Base-by-base conservation (phyloP, 768 basidiomycete species). In the Hypholoma sublateritium region DNA sequence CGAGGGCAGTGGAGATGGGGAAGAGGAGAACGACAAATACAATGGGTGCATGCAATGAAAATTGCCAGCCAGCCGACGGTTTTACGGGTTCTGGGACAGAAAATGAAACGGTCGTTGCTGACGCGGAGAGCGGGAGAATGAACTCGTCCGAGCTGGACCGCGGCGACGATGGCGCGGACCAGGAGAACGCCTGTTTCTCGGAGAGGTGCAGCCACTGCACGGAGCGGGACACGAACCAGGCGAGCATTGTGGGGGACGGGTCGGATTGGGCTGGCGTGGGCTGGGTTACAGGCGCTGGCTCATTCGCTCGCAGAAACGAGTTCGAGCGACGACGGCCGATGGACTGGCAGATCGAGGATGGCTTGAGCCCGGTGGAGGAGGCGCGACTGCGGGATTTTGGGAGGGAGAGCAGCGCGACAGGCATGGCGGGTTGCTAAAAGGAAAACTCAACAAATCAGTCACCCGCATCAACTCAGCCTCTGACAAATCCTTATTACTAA, bases 1-100 rank as follows among this genome's bases (percentile, higher is more conserved):
- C 81, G 54, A 91, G 73, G 48, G 83, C 84, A 32, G 89, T 83
- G n/a, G 91, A 80, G 28, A 89, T 69, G 19, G 89, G 85, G 28
- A 85, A 75, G 55, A 86, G 79, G 4, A 85, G 67, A 56, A 83
- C 65, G 53, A 81, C 77, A 51, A 79, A 47, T 16, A 78, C 54
- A 53, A 79, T 73, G 55, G 78, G 74, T 16, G 66, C 65, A 61
- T 77, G 73, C 35, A 73, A 58, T 41, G 72, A 67, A 42, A 74
- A 67, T 25, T 62, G 71, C 62, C 62, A 58, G 52, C 57, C 58
- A 49, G 51, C 66, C 58, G 36, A 68, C 55, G 49, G 64, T 65
- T 78, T 77, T 14, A 22, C 42, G 51, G 63, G 61, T 24, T 68
- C 59, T 47, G 71, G 67, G 35, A 75, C 66, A 34, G 74, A 68